Percentiles rank a stretch among this genome's conserved stretches.
These are phyloP conservation scores for Colletotrichum sp. DNA, from an alignment of 2,329 filamentous ascomycete genomes.

Conservation along the genomic window DNA sequence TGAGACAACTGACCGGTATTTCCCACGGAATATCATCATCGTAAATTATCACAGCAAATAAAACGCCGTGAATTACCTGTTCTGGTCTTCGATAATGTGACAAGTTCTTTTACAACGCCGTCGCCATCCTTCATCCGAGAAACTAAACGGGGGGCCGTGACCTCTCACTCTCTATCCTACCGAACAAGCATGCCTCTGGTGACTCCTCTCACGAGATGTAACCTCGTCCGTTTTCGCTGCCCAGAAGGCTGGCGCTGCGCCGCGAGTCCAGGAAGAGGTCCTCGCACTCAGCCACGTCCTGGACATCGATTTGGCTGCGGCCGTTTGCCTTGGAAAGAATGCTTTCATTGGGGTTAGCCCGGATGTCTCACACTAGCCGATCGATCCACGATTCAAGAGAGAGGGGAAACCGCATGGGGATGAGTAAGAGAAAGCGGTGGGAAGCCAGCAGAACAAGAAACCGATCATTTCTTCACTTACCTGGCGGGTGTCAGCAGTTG, in stretches of 20 bases:
- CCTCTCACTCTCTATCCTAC: not conserved
- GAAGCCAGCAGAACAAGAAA: not conserved
- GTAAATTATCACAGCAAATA: not conserved
- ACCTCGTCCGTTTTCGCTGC: slow-evolving; percentile 64
- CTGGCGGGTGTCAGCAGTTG: slow-evolving; percentile 88
- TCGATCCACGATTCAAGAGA: slow-evolving; percentile 7
- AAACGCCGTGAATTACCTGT: slow-evolving; percentile 8
- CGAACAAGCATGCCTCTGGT: not conserved
- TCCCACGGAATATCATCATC: not conserved
- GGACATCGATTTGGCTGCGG: slow-evolving; percentile 75
- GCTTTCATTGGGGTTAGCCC: slow-evolving; percentile 48
- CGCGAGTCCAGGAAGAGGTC: slow-evolving; percentile 84
- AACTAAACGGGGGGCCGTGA: not conserved
- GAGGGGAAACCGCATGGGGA: slow-evolving; percentile 1
- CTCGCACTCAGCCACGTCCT: slow-evolving; percentile 82
- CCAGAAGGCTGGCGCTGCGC: slow-evolving; percentile 75
- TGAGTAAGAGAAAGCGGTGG: slow-evolving; percentile 3
- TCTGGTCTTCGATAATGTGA: slow-evolving; percentile 14
- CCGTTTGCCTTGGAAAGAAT: slow-evolving; percentile 89
- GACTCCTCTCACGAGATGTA: slow-evolving; percentile 63
- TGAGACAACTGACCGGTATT: not conserved
- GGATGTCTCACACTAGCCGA: slow-evolving; percentile 32
- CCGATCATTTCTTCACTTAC: slow-evolving; percentile 43
- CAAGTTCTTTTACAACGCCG: slow-evolving; percentile 23
- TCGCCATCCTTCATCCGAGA: slow-evolving; percentile 6